These are phyloP conservation scores for Solanum chmielewskii DNA, from an alignment of 257 asterid species.

Conservation along the genomic window DNA sequence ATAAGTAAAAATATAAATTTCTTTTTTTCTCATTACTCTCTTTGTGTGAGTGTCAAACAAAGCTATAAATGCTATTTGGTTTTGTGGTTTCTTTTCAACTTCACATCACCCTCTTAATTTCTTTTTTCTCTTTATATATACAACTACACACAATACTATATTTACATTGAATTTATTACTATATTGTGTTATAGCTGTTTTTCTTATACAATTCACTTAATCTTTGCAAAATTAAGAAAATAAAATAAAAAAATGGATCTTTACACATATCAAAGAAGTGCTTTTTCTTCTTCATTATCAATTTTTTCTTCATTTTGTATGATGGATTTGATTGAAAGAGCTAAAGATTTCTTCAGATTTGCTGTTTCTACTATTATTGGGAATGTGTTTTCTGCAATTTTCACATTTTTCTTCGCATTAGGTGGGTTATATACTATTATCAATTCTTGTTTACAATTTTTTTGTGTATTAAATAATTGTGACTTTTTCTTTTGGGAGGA, in stretches of 20 bases:
- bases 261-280: constrained; percentile 50
- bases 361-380: constrained; percentile 54
- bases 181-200: neutral
- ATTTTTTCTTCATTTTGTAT: constrained; percentile 38
- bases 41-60: neutral
- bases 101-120: neutral
- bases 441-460: neutral
- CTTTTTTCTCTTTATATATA: neutral
- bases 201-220: neutral
- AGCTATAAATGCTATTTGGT: neutral
- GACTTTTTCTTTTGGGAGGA: too few relatives aligned
- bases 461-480: neutral
- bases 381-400: constrained; percentile 63
- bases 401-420: constrained; percentile 66
- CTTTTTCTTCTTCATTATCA: constrained; percentile 28
- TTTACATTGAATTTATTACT: neutral
- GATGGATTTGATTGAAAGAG: constrained; percentile 29
- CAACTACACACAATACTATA: neutral
- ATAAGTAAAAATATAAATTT: neutral
- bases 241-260: constrained; percentile 39
- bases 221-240: neutral
- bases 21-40: neutral
- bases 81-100: neutral
- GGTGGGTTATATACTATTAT: constrained; percentile 22
- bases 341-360: constrained; percentile 46